These are phyloP conservation scores for Raffaelea ambrosiae DNA, from an alignment of 2,329 filamentous ascomycete genomes.

Conservation along the genomic window DNA sequence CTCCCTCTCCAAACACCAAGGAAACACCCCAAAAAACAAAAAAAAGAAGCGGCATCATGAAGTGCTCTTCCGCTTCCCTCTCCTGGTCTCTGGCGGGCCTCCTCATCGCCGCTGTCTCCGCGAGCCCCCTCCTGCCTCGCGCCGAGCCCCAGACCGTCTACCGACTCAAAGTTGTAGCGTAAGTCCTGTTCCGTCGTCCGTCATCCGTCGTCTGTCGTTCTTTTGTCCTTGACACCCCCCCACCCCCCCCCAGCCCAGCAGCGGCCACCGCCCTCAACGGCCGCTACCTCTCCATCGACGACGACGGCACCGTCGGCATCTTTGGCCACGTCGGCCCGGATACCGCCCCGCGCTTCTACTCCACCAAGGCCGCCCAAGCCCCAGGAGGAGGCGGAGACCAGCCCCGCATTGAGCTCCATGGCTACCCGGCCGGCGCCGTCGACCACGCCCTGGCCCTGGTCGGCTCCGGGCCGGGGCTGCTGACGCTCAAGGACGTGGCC, in stretches of 20 bases:
- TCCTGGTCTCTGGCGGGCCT: not conserved
- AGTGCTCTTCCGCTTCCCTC: not conserved
- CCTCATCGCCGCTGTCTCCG: not conserved
- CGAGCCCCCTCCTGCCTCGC: not conserved
- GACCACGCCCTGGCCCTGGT: conserved; percentile 28
- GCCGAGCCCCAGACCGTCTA: not conserved
- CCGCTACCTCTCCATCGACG: conserved; percentile 21
- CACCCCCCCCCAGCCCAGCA: not conserved
- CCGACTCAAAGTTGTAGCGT: conserved; percentile 8
- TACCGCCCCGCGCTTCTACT: conserved; percentile 20
- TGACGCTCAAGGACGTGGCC: conserved; percentile 23
- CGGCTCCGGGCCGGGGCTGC: conserved; percentile 19
- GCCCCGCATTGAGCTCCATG: conserved; percentile 26
- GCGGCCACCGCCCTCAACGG: conserved; percentile 17
- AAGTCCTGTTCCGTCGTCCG: not conserved
- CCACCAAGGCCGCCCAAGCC: conserved; percentile 9
- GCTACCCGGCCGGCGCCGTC: conserved; percentile 25
- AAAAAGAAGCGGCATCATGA: too few species aligned
- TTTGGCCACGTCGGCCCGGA: conserved; percentile 12
- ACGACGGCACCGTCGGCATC: conserved; percentile 22
- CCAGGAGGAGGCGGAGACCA: not conserved
- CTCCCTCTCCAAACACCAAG: too few species aligned
- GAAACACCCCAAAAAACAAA: too few species aligned
- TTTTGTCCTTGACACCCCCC: not conserved
- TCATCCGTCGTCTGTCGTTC: too few species aligned